A percentile compares a stretch with the other conserved stretches of the same genome.
Evolutionary conservation across 805 yeast species (phyloP).

Genomic region (Nakazawaea wickerhamii): DNA sequence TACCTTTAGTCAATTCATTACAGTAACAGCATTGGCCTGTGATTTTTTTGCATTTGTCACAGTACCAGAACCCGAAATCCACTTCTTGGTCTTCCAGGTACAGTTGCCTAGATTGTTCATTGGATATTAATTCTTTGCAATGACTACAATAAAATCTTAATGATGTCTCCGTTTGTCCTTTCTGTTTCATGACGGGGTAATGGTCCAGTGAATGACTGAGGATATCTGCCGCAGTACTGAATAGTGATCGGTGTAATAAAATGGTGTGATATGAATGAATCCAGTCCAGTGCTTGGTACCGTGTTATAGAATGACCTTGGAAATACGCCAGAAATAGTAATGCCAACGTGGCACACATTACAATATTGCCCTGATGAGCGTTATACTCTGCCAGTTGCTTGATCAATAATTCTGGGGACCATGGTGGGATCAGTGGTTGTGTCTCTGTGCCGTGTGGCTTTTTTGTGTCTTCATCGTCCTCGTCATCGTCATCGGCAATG

Average conservation of each 20-base stretch:
- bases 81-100: conserved; percentile 24
- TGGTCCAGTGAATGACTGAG: conserved; percentile 32
- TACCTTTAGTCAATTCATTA: conserved; percentile 68
- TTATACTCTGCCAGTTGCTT: conserved; percentile 50
- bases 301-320: conserved; percentile 22
- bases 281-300: conserved; percentile 46
- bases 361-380: conserved; percentile 56
- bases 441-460: too few relatives aligned
- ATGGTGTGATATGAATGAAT: conserved; percentile 48
- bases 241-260: conserved; percentile 43
- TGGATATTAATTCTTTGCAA: conserved; percentile 54
- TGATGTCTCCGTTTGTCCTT: conserved; percentile 33
- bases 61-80: conserved; percentile 76
- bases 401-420: conserved; percentile 50
- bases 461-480: conserved; percentile 17
- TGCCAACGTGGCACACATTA: conserved; percentile 53
- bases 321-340: conserved; percentile 44
- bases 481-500: conserved; percentile 13
- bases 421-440: conserved; percentile 42
- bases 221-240: conserved; percentile 53
- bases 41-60: conserved; percentile 59
- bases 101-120: conserved; percentile 47
- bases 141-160: conserved; percentile 55
- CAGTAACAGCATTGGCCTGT: conserved; percentile 76
- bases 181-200: conserved; percentile 27